Conservation (phyloP, 805 yeast genomes). For the Ogataea trehalophila region DNA sequence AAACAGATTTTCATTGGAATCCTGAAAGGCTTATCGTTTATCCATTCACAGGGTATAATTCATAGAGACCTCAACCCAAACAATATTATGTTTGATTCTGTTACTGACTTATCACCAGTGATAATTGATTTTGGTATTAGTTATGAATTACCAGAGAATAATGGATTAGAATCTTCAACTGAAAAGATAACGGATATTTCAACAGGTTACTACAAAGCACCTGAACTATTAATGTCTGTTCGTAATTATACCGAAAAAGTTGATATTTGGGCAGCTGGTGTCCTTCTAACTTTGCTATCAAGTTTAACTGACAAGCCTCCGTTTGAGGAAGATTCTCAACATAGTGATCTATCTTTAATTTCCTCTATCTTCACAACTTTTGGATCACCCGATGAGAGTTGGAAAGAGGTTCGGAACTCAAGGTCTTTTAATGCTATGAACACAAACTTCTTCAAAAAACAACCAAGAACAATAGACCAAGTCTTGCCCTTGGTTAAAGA, state of each 20-base stretch:
- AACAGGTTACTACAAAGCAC: constrained; percentile 66
- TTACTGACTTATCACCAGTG: constrained; percentile 25
- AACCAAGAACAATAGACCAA: constrained; percentile 16
- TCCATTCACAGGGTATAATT: constrained; percentile 60
- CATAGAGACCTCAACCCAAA: constrained; percentile 83
- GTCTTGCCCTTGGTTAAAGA: constrained; percentile 33
- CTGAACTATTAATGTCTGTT: constrained; percentile 66
- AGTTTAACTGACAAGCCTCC: constrained; percentile 35
- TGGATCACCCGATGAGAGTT: constrained; percentile 56
- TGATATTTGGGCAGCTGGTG: constrained; percentile 73
- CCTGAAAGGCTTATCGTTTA: constrained; percentile 48
- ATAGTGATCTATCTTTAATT: constrained; percentile 57
- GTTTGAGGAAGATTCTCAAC: constrained; percentile 34
- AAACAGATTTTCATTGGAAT: constrained; percentile 32
- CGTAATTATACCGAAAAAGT: constrained; percentile 47
- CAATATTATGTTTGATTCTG: constrained; percentile 37
- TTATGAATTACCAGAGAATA: constrained; percentile 45
- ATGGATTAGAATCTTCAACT: constrained; percentile 54
- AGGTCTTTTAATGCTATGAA: constrained; percentile 32
- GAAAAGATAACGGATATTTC: constrained; percentile 52
- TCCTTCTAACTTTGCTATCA: constrained; percentile 51
- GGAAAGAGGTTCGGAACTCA: constrained; percentile 41
- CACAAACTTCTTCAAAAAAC: constrained; percentile 20
- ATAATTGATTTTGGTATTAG: constrained; percentile 41
- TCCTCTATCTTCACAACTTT: constrained; percentile 48